Percentiles rank a stretch among this genome's conserved stretches.
Conservation (phyloP, 2,329 filamentous ascomycete species). For the Chaetomiaceae sp. region DNA sequence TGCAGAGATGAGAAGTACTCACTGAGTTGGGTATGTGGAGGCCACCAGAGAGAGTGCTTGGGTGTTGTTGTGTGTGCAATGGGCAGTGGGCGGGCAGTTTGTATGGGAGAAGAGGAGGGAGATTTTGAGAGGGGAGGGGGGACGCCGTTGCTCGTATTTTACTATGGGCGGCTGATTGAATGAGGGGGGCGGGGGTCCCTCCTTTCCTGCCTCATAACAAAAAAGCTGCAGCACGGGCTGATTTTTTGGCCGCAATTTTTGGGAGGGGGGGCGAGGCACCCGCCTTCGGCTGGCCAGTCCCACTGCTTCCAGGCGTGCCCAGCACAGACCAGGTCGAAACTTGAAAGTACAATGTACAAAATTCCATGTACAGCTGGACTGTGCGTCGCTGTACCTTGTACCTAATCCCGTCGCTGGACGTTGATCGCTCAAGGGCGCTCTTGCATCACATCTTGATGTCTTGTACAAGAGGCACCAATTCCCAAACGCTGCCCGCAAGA, state of each 20-base stretch:
- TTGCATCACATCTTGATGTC: neutral
- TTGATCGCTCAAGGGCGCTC: neutral
- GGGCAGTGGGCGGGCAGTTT: conserved; percentile 46
- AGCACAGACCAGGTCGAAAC: conserved; percentile 10
- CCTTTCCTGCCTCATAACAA: conserved; percentile 28
- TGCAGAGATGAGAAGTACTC: conserved; percentile 47
- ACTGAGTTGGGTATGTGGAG: conserved; percentile 41
- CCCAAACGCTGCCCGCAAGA: no score
- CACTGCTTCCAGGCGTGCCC: neutral
- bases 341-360: conserved; percentile 16
- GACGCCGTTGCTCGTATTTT: conserved; percentile 56
- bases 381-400: conserved; percentile 19
- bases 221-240: conserved; percentile 27
- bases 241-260: conserved; percentile 30
- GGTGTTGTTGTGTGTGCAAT: conserved; percentile 17
- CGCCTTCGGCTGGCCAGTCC: conserved; percentile 8
- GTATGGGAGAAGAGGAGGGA: conserved; percentile 55
- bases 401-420: neutral
- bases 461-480: no score
- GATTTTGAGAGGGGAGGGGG: conserved; percentile 50
- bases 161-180: conserved; percentile 60
- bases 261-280: conserved; percentile 21
- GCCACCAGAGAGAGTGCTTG: neutral
- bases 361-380: conserved; percentile 14
- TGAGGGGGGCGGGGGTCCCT: conserved; percentile 36